A percentile compares a stretch with the other conserved stretches of the same genome.
Conservation (phyloP, 1,284 basidiomycete genomes). For the Porodaedalea pini region DNA sequence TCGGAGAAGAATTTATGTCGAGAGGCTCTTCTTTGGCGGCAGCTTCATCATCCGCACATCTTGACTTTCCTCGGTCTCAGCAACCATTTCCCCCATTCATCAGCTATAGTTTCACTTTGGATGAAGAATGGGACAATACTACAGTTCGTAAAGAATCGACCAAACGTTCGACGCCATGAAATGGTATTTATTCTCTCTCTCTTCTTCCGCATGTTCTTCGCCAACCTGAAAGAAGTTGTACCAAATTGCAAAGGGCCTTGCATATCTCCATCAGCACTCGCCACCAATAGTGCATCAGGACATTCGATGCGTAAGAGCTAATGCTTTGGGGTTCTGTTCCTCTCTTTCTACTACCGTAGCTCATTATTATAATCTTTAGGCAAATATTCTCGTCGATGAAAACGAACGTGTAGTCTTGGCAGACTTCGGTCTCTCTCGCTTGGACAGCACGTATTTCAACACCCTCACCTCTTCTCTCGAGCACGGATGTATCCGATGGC, state of each 20-base stretch:
- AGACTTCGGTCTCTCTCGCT: conserved; percentile 14
- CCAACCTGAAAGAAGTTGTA: not conserved
- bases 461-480: conserved; percentile 3
- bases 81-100: not conserved
- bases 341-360: not conserved
- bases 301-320: conserved; percentile 13
- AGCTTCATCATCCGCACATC: conserved; percentile 9
- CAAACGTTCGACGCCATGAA: not conserved
- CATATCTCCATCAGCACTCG: conserved; percentile 1
- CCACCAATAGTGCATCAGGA: conserved; percentile 12
- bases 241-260: conserved; percentile 1
- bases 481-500: conserved; percentile 12
- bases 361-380: not conserved
- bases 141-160: not conserved
- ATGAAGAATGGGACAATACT: conserved; percentile 9
- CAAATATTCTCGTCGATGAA: conserved; percentile 10
- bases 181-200: not conserved
- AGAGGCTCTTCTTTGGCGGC: conserved; percentile 9
- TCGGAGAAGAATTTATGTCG: conserved; percentile 1
- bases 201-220: not conserved
- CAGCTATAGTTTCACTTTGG: conserved; percentile 9
- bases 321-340: not conserved
- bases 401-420: not conserved
- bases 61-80: conserved; percentile 1
- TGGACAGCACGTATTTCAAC: conserved; percentile 8